Evolutionary conservation across 2,329 filamentous ascomycete genomes (phyloP), one percentile per base, ranked within the genome.

Genomic region (Arthroderma sp.): DNA sequence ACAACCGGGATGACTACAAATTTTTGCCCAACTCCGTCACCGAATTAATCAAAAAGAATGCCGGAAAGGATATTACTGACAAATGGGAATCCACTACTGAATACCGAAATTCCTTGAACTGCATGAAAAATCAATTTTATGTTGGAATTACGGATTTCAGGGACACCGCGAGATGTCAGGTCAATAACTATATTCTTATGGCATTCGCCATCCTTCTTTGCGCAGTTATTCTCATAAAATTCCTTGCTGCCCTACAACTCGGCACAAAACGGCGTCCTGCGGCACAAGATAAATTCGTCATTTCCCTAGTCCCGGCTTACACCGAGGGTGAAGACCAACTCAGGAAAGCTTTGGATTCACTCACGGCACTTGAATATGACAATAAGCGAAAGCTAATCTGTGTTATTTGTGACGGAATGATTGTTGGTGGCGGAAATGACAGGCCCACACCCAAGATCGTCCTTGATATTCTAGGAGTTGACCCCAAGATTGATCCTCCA

Each of bases 331-430:
- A 98, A 70, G 91, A 98, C 56, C 89, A 88, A 3, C 71, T 98
- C 6, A 76, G 91, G 45, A 93, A 94, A 60, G 89, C 87, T 43
- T 73, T 98, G 2, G 91, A 98, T 61, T 96, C 91, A 1, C 74
- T 96, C 48, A 95, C 91, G 10, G 86, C 88, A 8, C 74, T 98
- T 10, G 83, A 94, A 54, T 98, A 98, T 56, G 91, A 98, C 66
- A 95, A 98, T 68, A 98, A 98, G 71, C 77, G 91, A 51, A 98
- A 98, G 68, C 77, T 98, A 28, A 89, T 98, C 53, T 91, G 82
- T 56, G 86, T 98, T 49, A 86, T 98, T 54, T 98, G 91, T 59
- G 91, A 98, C 57, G 91, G 91, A 67, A 86, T 95, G 72, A 93
- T 96, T 62, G 85, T 95, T 38, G 91, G 91, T 69, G 81, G 83